Conservation (phyloP, 2,329 filamentous ascomycete genomes). For the Monosporascus sp. region DNA sequence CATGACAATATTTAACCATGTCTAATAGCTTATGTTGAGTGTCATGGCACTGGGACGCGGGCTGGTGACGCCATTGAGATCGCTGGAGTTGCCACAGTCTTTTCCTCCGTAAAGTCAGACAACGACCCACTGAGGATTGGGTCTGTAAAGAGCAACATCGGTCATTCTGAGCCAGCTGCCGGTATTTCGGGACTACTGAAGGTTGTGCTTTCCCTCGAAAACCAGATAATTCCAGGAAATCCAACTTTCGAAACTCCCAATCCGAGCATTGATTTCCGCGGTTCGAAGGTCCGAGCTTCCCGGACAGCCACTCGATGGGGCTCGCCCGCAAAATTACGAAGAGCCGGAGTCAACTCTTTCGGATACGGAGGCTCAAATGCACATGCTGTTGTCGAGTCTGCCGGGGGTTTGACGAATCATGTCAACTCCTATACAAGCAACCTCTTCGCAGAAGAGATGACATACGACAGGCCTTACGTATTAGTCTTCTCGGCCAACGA, state of each 20-base stretch:
- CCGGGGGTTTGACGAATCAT: too few species aligned
- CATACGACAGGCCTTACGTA: too few species aligned
- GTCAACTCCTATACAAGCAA: constrained; percentile 3
- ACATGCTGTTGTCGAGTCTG: constrained; percentile 23
- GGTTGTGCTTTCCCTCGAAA: constrained; percentile 19
- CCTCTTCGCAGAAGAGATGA: neutral
- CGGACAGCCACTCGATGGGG: constrained; percentile 15
- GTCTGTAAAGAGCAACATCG: constrained; percentile 28
- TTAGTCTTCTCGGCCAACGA: neutral
- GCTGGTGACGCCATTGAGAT: constrained; percentile 36
- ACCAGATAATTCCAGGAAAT: constrained; percentile 15
- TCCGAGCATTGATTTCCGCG: constrained; percentile 16
- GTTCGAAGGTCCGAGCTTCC: constrained; percentile 9
- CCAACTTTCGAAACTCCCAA: constrained; percentile 7
- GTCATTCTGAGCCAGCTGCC: constrained; percentile 25
- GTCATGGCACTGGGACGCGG: constrained; percentile 37
- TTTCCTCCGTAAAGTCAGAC: constrained; percentile 4
- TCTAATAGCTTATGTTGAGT: constrained; percentile 25
- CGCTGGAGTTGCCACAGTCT: constrained; percentile 23
- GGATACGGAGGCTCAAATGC: constrained; percentile 31
- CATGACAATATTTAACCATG: too few species aligned
- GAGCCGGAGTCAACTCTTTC: constrained; percentile 28
- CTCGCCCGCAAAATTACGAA: constrained; percentile 10
- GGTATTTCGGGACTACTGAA: constrained; percentile 23
- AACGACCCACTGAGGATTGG: constrained; percentile 17